These are phyloP conservation scores for Rhizopogon roseolus DNA, from an alignment of 768 basidiomycete genomes.

Conservation along the genomic window DNA sequence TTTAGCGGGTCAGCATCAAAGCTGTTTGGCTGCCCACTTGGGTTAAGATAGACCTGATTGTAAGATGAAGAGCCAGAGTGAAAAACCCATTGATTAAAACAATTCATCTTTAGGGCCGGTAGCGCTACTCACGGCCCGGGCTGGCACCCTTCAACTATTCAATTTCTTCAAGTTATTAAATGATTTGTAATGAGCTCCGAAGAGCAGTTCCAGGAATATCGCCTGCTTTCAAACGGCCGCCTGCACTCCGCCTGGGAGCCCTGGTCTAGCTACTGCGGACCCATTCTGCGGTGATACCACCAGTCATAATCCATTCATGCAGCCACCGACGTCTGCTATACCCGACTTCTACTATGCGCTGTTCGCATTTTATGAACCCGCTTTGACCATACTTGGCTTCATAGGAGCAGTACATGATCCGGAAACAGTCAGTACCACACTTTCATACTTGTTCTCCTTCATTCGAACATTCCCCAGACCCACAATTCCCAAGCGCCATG, in stretches of 20 bases:
- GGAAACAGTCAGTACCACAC: constrained; percentile 41
- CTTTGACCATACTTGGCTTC: constrained; percentile 59
- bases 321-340: constrained; percentile 50
- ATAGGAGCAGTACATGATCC: constrained; percentile 65
- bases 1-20: constrained; percentile 55
- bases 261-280: background rate
- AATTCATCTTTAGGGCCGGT: constrained; percentile 23
- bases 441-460: background rate
- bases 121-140: too few species aligned
- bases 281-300: background rate
- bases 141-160: too few species aligned
- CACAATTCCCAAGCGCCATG: constrained; percentile 77
- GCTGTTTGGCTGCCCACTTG: constrained; percentile 49
- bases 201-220: too few species aligned
- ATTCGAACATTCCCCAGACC: constrained; percentile 36
- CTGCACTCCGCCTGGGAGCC: background rate
- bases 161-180: too few species aligned
- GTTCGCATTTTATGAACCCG: constrained; percentile 73
- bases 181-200: too few species aligned
- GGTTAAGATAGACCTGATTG: constrained; percentile 60
- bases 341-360: constrained; percentile 70
- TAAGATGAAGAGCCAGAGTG: constrained; percentile 35
- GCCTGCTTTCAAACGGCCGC: background rate
- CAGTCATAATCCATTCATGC: constrained; percentile 25
- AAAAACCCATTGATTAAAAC: background rate